phyloP scores from a whole-genome alignment of 2,329 filamentous ascomycete species.

The Graphilbum fragrans region DNA sequence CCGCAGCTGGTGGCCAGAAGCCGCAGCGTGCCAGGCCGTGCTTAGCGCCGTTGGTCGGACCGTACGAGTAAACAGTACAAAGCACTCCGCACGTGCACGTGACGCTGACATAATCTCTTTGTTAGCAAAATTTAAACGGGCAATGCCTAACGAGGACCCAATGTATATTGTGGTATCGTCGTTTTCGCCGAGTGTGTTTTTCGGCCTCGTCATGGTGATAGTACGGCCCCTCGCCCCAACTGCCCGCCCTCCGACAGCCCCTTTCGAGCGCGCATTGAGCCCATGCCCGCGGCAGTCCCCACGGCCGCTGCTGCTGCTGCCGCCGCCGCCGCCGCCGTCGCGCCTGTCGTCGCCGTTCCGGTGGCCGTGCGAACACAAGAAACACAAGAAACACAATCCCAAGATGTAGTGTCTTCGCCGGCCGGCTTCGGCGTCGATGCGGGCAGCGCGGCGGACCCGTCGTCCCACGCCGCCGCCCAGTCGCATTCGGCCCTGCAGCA shows the following conservation, averaged over 20 bases:
- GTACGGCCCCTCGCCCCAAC: background rate
- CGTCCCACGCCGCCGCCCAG: too few relatives aligned
- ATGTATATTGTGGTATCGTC: background rate
- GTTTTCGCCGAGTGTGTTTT: background rate
- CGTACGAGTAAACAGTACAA: too few relatives aligned
- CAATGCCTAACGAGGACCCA: background rate
- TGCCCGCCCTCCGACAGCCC: background rate
- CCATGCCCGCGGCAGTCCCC: background rate
- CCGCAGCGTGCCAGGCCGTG: too few relatives aligned
- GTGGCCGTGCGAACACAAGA: too few relatives aligned
- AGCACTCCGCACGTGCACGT: too few relatives aligned
- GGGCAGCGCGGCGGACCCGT: background rate
- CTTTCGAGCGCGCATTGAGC: background rate
- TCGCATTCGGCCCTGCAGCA: constrained; percentile 27
- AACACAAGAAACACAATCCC: too few relatives aligned
- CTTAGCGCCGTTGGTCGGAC: too few relatives aligned
- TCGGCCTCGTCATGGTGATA: background rate
- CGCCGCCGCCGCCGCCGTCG: background rate
- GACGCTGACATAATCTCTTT: too few relatives aligned
- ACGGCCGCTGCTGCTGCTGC: background rate
- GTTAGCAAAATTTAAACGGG: background rate
- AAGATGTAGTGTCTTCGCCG: background rate
- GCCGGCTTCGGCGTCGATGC: background rate
- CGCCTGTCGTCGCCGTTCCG: too few relatives aligned
- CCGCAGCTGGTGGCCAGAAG: too few relatives aligned